A percentile compares a stretch with the other conserved stretches of the same genome.
These are phyloP conservation scores for Rhizopus arrhizus DNA, from an alignment of 371 early-diverging fungal genomes.

Conservation along the genomic window DNA sequence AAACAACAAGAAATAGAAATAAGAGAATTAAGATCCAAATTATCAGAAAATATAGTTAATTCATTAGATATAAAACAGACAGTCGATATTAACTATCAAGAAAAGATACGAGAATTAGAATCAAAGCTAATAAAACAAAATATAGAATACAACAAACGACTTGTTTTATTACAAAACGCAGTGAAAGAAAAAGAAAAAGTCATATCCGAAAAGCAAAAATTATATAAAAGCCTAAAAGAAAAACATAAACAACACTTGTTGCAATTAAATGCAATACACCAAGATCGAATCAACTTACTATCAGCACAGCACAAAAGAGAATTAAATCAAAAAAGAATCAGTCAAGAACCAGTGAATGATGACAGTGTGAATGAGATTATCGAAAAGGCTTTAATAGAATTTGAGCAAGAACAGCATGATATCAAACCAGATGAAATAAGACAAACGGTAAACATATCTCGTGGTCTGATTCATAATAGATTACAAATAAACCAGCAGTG, in stretches of 20 bases:
- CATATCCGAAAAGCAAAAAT: neutral
- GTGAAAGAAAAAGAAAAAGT: neutral
- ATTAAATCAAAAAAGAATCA: neutral
- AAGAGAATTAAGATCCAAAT: neutral
- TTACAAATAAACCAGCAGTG: neutral
- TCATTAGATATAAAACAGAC: neutral
- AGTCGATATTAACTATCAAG: neutral
- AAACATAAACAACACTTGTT: neutral
- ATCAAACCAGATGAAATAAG: neutral
- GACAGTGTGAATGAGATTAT: neutral
- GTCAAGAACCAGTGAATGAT: neutral
- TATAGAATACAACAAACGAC: neutral
- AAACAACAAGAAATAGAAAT: neutral
- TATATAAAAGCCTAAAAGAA: constrained; percentile 1
- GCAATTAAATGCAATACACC: neutral
- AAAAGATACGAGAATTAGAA: neutral
- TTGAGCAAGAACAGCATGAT: neutral
- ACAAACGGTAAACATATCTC: neutral
- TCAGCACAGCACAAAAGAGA: neutral
- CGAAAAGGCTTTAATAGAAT: neutral
- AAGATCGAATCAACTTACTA: neutral
- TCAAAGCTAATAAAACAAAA: too few relatives aligned
- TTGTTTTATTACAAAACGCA: neutral
- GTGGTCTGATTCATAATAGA: too few relatives aligned
- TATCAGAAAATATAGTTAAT: neutral